Conservation (phyloP, 495 filamentous ascomycete species). For the Podospora pseudocomata region DNA sequence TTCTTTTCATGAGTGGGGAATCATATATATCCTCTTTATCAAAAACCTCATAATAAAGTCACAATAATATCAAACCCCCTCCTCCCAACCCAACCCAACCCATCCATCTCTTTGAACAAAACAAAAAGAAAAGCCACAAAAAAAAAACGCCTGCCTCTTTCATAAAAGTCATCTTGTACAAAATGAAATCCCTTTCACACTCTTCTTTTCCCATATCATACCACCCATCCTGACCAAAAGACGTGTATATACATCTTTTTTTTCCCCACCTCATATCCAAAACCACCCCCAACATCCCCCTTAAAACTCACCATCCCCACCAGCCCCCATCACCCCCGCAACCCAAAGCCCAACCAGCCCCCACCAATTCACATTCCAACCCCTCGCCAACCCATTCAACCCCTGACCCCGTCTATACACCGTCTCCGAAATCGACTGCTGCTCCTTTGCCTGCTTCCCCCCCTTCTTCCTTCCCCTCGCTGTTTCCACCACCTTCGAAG, state of each 20-base stretch:
- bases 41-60: constrained; percentile 1
- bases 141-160: neutral
- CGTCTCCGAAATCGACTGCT: constrained; percentile 35
- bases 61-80: constrained; percentile 8
- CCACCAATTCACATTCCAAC: constrained; percentile 96
- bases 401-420: constrained; percentile 71
- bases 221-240: neutral
- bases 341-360: constrained; percentile 83
- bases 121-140: neutral
- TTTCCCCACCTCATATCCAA: neutral
- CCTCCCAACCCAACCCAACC: neutral
- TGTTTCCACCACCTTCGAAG: constrained; percentile 18
- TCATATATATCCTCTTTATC: constrained; percentile 12
- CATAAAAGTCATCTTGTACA: neutral
- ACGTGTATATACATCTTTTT: neutral
- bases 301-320: constrained; percentile 50
- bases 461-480: constrained; percentile 8
- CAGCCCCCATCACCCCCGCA: constrained; percentile 41
- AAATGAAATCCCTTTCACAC: neutral
- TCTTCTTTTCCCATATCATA: neutral
- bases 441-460: constrained; percentile 20
- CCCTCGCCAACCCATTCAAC: constrained; percentile 78
- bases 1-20: constrained; percentile 31
- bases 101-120: neutral
- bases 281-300: neutral